Percentiles rank a stretch among this genome's conserved stretches.
These are phyloP conservation scores for Tympanopsis confertula DNA, from an alignment of 2,329 filamentous ascomycete genomes.

Conservation along the genomic window DNA sequence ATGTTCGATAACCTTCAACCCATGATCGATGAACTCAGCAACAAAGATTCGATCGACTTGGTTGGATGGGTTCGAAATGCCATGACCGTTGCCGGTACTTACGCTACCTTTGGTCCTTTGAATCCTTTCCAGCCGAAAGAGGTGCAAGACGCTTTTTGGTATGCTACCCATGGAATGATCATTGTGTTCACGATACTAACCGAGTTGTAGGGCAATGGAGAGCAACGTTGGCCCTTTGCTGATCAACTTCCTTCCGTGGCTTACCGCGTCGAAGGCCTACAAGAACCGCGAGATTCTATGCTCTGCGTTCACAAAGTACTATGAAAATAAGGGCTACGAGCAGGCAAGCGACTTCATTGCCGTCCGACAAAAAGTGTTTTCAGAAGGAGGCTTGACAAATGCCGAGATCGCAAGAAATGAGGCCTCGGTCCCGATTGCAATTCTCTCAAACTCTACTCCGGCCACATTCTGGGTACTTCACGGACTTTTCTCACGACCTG, in stretches of 20 bases:
- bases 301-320: not conserved
- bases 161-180: not conserved
- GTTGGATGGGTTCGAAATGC: not conserved
- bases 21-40: not conserved
- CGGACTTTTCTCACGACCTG: conserved; percentile 25
- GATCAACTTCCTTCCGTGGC: not conserved
- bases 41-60: not conserved
- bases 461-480: conserved; percentile 31
- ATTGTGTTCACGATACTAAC: not conserved
- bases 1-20: not conserved
- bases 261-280: not conserved
- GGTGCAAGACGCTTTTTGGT: not conserved
- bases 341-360: not conserved
- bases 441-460: conserved; percentile 27
- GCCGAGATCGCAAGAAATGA: conserved; percentile 4
- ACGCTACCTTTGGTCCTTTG: conserved; percentile 4
- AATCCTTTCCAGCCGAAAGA: conserved; percentile 4
- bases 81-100: not conserved
- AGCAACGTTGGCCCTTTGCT: not conserved
- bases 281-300: not conserved
- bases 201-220: not conserved
- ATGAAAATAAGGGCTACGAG: not conserved
- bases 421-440: conserved; percentile 11
- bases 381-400: conserved; percentile 3
- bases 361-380: conserved; percentile 1